Base-by-base conservation (phyloP, 345 rosid species). In the Angophora floribunda region DNA sequence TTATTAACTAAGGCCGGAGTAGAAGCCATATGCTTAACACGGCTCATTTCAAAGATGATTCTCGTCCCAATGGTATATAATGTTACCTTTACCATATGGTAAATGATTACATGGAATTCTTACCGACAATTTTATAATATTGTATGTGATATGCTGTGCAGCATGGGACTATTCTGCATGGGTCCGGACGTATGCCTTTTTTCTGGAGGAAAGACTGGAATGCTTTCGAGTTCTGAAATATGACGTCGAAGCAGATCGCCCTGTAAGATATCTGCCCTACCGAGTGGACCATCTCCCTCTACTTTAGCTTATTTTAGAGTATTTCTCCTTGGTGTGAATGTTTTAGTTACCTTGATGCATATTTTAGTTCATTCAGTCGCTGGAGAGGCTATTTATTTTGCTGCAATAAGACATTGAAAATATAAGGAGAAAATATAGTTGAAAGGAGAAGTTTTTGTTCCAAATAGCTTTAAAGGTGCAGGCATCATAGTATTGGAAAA, bases 101-200 rank as follows among this genome's bases (percentile, higher is more conserved):
- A 41, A 49, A 12, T 41, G 28, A 75, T 41, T 19, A 75, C 49
- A 9, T 41, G 28, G 44, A 41, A 41, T 75, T 41, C 2, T 50
- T 89, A 85, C 79, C 51, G 82, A 90, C 82, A n/a, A 70, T 53
- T 85, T 50, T 30, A 75, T 28, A 80, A 75, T 17, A 86, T 49
- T 14, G 87, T 87, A 89, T 53, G 88, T 85, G 44, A 85, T 85
- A 88, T 49, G 79, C 57, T 89, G 13, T 90, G 91, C 89, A 98
- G 99, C 99, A 55, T 97, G 99, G 99, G 98, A 94, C 87, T 98
- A 95, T 91, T 98, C 99, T 89, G 93, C 97, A 44, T 97, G 99
- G 99, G 96, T 96, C 90, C 99, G 99, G 87, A 88, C 91, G 61
- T 97, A 98, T 94, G 98, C 99, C 86, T 91, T 97, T 52, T 98